These are phyloP conservation scores for Podosphaera fusca DNA, from an alignment of 2,329 filamentous ascomycete species.

Conservation along the genomic window DNA sequence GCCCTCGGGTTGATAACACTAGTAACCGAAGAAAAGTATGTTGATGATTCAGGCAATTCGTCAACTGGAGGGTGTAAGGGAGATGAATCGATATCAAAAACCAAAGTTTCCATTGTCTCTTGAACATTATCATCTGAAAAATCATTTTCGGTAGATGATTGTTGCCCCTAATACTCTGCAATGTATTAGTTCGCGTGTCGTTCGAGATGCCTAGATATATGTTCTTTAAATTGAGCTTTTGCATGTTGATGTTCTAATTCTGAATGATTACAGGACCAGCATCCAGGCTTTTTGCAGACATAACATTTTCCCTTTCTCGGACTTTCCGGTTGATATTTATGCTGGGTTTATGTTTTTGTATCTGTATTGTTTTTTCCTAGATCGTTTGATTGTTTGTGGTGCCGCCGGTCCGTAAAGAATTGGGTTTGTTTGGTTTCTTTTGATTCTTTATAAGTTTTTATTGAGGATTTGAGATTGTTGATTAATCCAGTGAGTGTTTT, in stretches of 20 bases:
- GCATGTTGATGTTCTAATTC: background rate
- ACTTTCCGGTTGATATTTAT: background rate
- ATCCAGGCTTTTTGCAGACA: background rate
- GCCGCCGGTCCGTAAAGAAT: background rate
- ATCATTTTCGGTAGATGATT: constrained; percentile 1
- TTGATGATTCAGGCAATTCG: background rate
- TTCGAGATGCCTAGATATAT: background rate
- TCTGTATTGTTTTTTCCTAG: background rate
- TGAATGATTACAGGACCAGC: constrained; percentile 1
- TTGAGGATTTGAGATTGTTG: background rate
- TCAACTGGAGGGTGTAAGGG: background rate
- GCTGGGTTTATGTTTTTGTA: background rate
- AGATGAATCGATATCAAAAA: background rate
- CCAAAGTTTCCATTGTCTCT: constrained; percentile 1
- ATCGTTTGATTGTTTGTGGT: background rate
- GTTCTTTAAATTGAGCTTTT: background rate
- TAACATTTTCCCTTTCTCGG: background rate
- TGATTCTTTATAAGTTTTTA: background rate
- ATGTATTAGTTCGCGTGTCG: background rate
- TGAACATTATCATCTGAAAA: constrained; percentile 1
- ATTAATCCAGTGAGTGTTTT: background rate
- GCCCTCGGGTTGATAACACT: constrained; percentile 1
- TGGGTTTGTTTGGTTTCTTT: background rate
- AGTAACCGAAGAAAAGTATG: background rate
- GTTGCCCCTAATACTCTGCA: background rate